Evolutionary conservation across 2,329 filamentous ascomycete species (phyloP).

Genomic region (Alternaria sp.): DNA sequence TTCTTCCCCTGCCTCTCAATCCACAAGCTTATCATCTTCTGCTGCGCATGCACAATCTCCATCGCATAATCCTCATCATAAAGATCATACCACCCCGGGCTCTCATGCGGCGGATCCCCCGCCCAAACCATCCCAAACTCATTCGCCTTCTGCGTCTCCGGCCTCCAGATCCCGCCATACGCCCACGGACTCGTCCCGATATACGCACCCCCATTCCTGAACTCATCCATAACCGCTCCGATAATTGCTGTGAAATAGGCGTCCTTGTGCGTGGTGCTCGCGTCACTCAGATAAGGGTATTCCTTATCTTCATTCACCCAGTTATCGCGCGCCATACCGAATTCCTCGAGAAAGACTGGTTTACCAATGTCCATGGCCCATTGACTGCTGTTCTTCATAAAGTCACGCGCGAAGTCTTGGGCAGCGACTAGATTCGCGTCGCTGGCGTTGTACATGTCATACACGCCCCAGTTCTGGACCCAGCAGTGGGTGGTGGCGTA

Average conservation of each 20-base stretch:
- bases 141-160: constrained; percentile 48
- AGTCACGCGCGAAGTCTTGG: constrained; percentile 44
- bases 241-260: constrained; percentile 49
- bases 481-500: constrained; percentile 51
- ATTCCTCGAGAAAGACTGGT: constrained; percentile 49
- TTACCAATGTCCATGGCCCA: constrained; percentile 49
- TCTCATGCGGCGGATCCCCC: constrained; percentile 50
- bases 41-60: constrained; percentile 45
- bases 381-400: constrained; percentile 39
- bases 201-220: constrained; percentile 44
- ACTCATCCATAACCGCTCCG: constrained; percentile 43
- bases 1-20: constrained; percentile 24
- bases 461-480: constrained; percentile 51
- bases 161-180: constrained; percentile 49
- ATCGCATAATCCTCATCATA: constrained; percentile 49
- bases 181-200: constrained; percentile 49
- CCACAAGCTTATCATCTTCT: constrained; percentile 38
- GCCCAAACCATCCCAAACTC: constrained; percentile 51
- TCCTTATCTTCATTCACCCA: constrained; percentile 47
- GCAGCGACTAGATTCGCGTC: constrained; percentile 40
- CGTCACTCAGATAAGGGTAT: constrained; percentile 47
- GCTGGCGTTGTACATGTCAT: constrained; percentile 48
- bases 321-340: constrained; percentile 51
- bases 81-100: constrained; percentile 50
- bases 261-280: constrained; percentile 47